phyloP scores from a whole-genome alignment of 2,329 filamentous ascomycete genomes.

The Stemphylium vesicarium region DNA sequence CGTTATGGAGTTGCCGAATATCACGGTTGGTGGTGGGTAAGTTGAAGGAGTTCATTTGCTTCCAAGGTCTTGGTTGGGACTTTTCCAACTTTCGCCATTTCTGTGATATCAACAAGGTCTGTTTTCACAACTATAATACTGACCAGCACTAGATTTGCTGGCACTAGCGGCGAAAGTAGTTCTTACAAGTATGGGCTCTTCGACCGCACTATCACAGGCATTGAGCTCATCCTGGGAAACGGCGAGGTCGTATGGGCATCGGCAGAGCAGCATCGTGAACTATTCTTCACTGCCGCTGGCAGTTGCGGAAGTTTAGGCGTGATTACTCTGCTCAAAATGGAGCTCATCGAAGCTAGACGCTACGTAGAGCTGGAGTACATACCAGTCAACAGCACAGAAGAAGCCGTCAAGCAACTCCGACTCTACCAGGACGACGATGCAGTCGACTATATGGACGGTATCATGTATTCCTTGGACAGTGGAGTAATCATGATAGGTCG shows the following conservation, averaged over 20 bases:
- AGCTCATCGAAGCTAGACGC: conserved; percentile 59
- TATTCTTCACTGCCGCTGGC: conserved; percentile 66
- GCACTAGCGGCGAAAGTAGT: conserved; percentile 70
- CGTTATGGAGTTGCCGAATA: conserved; percentile 75
- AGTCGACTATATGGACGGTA: conserved; percentile 73
- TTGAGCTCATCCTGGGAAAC: conserved; percentile 68
- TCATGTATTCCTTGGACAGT: conserved; percentile 63
- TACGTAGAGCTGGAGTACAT: conserved; percentile 70
- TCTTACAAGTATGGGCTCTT: conserved; percentile 72
- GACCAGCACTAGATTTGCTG: conserved; percentile 57
- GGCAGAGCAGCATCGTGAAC: conserved; percentile 53
- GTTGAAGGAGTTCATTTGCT: conserved; percentile 6
- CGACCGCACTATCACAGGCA: conserved; percentile 65
- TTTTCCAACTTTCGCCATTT: not conserved
- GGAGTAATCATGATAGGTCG: conserved; percentile 68
- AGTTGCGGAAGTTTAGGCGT: conserved; percentile 67
- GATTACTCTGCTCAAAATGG: conserved; percentile 66
- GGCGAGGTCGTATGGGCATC: conserved; percentile 62
- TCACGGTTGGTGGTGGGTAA: conserved; percentile 68
- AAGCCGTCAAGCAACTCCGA: conserved; percentile 58
- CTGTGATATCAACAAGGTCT: not conserved
- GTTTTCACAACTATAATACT: not conserved
- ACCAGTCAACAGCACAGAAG: conserved; percentile 58
- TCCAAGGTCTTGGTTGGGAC: not conserved
- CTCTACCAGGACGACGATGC: conserved; percentile 50